A percentile compares a stretch with the other conserved stretches of the same genome.
Conservation (phyloP, 208 protist species). For the Herpetomonas samuelpessoai region DNA sequence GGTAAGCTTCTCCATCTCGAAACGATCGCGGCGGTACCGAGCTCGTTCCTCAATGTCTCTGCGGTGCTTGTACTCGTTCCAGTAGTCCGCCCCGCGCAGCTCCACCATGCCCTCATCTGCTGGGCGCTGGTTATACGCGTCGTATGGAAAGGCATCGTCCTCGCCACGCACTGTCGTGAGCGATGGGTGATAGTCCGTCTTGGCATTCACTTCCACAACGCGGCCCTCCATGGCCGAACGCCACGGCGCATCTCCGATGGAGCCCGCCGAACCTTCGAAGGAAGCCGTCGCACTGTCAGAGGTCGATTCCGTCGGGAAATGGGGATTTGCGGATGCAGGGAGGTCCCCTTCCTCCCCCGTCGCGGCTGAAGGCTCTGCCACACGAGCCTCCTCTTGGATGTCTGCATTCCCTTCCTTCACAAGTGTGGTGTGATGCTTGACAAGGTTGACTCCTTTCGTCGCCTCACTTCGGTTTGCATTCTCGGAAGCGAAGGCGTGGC, state of each 20-base stretch:
- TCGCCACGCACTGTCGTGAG: slow-evolving; percentile 15
- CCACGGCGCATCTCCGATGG: too few species aligned
- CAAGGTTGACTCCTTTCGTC: slow-evolving; percentile 8
- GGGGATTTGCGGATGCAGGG: neutral
- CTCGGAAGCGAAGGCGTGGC: neutral
- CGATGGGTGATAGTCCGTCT: slow-evolving; percentile 32
- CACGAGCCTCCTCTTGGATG: too few species aligned
- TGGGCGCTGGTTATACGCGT: slow-evolving; percentile 70
- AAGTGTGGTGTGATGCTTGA: too few species aligned
- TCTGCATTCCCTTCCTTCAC: too few species aligned
- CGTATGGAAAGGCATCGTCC: slow-evolving; percentile 30
- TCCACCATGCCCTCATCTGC: slow-evolving; percentile 37
- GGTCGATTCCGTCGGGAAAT: neutral
- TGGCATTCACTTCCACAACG: slow-evolving; percentile 36
- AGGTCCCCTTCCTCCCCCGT: neutral
- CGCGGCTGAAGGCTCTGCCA: too few species aligned
- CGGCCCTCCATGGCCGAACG: neutral
- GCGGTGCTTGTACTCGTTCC: slow-evolving; percentile 44
- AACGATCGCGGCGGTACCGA: slow-evolving; percentile 28
- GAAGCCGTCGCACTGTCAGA: too few species aligned
- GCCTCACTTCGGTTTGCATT: neutral
- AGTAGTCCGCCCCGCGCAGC: slow-evolving; percentile 74
- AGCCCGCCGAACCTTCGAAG: too few species aligned
- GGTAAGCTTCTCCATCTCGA: slow-evolving; percentile 47
- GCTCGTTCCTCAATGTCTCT: slow-evolving; percentile 39